Conservation (phyloP, 2,329 filamentous ascomycete species). For the Verticillium isaacii region DNA sequence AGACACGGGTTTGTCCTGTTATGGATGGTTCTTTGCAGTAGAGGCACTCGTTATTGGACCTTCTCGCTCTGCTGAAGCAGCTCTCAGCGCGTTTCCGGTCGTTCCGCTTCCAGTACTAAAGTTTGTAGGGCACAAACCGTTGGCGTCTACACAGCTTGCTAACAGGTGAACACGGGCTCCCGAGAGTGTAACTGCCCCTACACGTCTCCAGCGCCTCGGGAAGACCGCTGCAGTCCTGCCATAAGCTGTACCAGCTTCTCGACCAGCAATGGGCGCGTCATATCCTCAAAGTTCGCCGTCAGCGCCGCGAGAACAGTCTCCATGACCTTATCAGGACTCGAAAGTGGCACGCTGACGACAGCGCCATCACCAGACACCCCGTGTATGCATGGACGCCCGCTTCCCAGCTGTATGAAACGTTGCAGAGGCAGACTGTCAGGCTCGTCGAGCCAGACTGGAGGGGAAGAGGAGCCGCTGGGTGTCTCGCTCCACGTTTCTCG, state of each 20-base stretch:
- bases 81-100: no score
- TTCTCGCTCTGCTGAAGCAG: no score
- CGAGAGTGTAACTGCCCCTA: background rate
- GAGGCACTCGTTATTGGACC: no score
- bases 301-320: conserved; percentile 2
- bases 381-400: background rate
- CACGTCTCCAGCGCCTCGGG: background rate
- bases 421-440: background rate
- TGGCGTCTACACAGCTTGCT: no score
- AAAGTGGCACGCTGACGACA: background rate
- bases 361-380: background rate
- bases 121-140: no score
- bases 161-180: no score
- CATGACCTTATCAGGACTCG: background rate
- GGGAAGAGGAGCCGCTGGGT: background rate
- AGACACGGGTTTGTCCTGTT: no score
- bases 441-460: background rate
- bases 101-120: no score
- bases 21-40: no score
- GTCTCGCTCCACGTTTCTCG: background rate
- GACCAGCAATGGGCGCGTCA: conserved; percentile 3
- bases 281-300: conserved; percentile 2
- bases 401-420: background rate
- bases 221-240: conserved; percentile 6
- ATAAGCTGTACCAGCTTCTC: conserved; percentile 10